Evolutionary conservation across 345 rosid species (phyloP), one percentile per base, ranked within the genome.

Genomic region (Moricandia arvensis): DNA sequence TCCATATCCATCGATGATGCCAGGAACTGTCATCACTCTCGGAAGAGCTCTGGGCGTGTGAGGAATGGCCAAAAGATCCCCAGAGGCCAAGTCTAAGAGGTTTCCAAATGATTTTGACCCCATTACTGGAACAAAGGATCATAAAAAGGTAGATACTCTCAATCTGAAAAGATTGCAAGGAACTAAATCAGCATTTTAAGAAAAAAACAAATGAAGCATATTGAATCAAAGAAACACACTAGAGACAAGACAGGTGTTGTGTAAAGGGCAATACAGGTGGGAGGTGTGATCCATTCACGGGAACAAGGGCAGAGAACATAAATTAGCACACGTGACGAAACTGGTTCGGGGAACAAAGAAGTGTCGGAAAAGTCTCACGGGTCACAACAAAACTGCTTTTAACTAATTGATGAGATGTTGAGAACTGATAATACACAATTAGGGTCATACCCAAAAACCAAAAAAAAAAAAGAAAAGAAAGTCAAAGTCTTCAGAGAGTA

Each of bases 101-200:
- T 78, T 87, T 72, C 81, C 82, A 79, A 83, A 87, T 69, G 93
- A 90, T 74, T 87, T 86, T 17, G 93, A 87, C 80, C 88, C 69
- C 91, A 88, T 90, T 59, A 29, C 63, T 75, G 41, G 34, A 27
- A 35, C 38, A 53, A 45, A 54, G 34, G 5, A 57, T 13, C 75
- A 70, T 68, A 30, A 70, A 70, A 76, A 63, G 6, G 71, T 30
- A 29, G 33, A 47, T 51, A 77, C 72, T 45, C 26, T 60, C 41
- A 58, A 71, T 51, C 16, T 30, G 60, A 10, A 43, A 9, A 51
- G 10, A 16, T 37, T 45, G 63, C 59, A 69, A 41, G 6, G 31
- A 65, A 47, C 41, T 7, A 7, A 38, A 38, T 41, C 49, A 41
- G 5, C 6, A 41, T 41, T 45, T 38, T 45, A n/a, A n/a, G n/a